Evolutionary conservation across 805 yeast species (phyloP).

Genomic region (Saccharomycopsis olivae): DNA sequence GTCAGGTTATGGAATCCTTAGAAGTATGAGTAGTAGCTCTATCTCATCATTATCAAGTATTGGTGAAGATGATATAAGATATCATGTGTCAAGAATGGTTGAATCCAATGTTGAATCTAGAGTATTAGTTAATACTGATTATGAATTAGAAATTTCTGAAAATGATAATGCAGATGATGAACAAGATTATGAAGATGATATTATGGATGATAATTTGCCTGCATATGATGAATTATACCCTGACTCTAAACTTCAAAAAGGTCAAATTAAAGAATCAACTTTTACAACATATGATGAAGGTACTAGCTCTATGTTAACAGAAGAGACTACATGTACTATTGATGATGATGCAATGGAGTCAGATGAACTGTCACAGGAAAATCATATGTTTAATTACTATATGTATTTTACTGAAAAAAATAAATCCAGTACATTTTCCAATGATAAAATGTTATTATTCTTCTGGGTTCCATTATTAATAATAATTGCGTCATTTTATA

Average conservation of each 20-base stretch:
- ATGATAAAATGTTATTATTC: constrained; percentile 77
- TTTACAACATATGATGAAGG: background rate
- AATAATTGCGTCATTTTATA: constrained; percentile 38
- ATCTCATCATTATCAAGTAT: constrained; percentile 17
- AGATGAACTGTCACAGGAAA: background rate
- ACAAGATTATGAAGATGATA: constrained; percentile 12
- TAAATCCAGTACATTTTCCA: constrained; percentile 37
- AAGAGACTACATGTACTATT: constrained; percentile 4
- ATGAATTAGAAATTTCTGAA: constrained; percentile 15
- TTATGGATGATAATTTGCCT: constrained; percentile 33
- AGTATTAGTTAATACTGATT: background rate
- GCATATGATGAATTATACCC: constrained; percentile 72
- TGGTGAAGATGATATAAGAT: constrained; percentile 22
- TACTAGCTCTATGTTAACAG: background rate
- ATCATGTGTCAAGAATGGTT: constrained; percentile 26
- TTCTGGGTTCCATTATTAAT: constrained; percentile 83
- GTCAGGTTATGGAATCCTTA: constrained; percentile 1
- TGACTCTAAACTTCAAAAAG: background rate
- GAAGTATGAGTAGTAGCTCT: constrained; percentile 6
- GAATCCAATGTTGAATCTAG: constrained; percentile 18
- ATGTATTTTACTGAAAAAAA: constrained; percentile 18
- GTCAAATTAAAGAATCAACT: background rate
- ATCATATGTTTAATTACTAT: constrained; percentile 21
- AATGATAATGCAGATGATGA: constrained; percentile 9
- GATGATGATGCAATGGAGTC: constrained; percentile 1